Conservation (phyloP, 495 filamentous ascomycete genomes). For the Barbatosphaeria neglecta region DNA sequence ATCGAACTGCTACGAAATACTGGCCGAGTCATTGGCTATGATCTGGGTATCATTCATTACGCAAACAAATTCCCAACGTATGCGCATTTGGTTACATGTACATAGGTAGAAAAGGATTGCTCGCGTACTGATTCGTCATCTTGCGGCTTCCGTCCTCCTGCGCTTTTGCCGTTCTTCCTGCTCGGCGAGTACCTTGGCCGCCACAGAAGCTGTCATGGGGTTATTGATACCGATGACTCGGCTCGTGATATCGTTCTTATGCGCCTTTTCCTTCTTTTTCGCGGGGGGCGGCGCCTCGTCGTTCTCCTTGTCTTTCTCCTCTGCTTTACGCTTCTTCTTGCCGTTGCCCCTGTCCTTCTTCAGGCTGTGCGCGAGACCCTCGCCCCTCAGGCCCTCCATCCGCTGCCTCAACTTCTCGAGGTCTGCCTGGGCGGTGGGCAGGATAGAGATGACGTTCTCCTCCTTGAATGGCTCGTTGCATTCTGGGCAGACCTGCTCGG, state of each 20-base stretch:
- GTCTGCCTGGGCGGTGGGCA: constrained; percentile 60
- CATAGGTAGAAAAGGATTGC: background rate
- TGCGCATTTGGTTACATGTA: background rate
- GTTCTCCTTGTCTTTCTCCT: constrained; percentile 24
- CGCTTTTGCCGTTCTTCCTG: constrained; percentile 72
- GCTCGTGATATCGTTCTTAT: constrained; percentile 19
- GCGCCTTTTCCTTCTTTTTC: constrained; percentile 15
- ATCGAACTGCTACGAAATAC: background rate
- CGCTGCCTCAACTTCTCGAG: constrained; percentile 56
- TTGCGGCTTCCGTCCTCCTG: constrained; percentile 45
- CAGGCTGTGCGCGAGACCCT: constrained; percentile 71
- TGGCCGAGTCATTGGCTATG: background rate
- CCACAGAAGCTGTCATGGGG: constrained; percentile 68
- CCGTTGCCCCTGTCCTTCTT: constrained; percentile 84
- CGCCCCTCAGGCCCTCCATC: constrained; percentile 49
- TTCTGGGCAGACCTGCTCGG: constrained; percentile 38
- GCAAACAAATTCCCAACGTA: too few species aligned
- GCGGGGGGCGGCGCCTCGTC: constrained; percentile 5
- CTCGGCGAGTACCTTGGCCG: constrained; percentile 74
- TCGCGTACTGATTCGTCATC: background rate
- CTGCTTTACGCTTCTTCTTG: constrained; percentile 38
- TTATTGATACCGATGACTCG: constrained; percentile 63
- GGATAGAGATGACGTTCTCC: constrained; percentile 73
- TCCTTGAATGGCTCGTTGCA: constrained; percentile 65
- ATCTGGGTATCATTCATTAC: background rate